Evolutionary conservation across 2,329 filamentous ascomycete genomes (phyloP).

Genomic region (Biscogniauxia sp.): DNA sequence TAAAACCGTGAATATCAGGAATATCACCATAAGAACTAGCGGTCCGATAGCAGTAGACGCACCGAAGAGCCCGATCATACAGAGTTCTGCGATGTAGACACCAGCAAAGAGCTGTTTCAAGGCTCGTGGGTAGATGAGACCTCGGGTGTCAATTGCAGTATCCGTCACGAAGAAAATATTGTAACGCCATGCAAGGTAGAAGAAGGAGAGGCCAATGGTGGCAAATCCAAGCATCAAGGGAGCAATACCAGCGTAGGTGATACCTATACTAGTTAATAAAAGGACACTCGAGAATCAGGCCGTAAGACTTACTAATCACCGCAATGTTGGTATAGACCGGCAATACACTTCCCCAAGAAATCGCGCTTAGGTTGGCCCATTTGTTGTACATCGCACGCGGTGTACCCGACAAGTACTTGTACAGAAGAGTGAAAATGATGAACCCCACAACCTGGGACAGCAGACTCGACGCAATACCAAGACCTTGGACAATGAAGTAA

Average conservation of each 20-base stretch:
- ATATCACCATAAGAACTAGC: constrained; percentile 71
- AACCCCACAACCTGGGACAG: constrained; percentile 72
- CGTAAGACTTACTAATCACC: constrained; percentile 63
- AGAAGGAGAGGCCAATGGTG: constrained; percentile 71
- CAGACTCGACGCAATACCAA: constrained; percentile 72
- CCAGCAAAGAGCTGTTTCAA: constrained; percentile 83
- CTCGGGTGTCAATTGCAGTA: constrained; percentile 80
- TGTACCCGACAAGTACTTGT: constrained; percentile 71
- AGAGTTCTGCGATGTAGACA: constrained; percentile 78
- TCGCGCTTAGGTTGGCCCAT: constrained; percentile 69
- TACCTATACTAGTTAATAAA: constrained; percentile 48
- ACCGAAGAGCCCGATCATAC: constrained; percentile 80
- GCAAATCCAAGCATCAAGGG: constrained; percentile 83
- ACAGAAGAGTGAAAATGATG: constrained; percentile 69
- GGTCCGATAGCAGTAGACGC: constrained; percentile 66
- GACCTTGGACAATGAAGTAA: constrained; percentile 90
- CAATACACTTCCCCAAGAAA: constrained; percentile 81
- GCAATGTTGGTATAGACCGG: constrained; percentile 79
- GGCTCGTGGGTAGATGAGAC: constrained; percentile 82
- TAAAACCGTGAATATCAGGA: constrained; percentile 71
- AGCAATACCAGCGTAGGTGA: constrained; percentile 84
- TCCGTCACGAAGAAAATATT: constrained; percentile 87
- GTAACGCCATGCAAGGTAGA: constrained; percentile 88
- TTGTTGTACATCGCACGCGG: constrained; percentile 78
- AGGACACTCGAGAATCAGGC: not conserved